phyloP scores from a whole-genome alignment of 169 alveolate genomes.

The Besnoitia besnoiti region DNA sequence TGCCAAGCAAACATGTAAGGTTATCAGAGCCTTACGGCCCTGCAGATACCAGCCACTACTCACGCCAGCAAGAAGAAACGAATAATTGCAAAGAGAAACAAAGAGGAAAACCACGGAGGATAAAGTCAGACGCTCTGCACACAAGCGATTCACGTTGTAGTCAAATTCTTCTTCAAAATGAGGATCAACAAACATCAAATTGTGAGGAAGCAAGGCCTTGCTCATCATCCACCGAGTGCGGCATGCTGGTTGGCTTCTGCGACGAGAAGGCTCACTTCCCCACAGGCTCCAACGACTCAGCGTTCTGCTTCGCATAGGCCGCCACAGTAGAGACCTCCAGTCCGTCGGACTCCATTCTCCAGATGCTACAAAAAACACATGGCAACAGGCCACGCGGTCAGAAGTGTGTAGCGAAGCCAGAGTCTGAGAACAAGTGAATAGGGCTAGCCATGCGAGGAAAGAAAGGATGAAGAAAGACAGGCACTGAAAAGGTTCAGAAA shows the following conservation, averaged over 20 bases:
- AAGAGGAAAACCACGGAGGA: neutral
- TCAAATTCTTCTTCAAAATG: neutral
- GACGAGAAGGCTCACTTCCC: no score
- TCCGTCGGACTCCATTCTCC: neutral
- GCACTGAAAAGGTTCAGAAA: neutral
- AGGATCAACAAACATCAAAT: neutral
- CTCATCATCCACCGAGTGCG: neutral
- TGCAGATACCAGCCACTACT: neutral
- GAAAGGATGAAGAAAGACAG: neutral
- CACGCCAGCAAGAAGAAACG: neutral
- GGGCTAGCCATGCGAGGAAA: neutral
- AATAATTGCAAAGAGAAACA: neutral
- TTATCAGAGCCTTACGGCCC: neutral
- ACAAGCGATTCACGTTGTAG: neutral
- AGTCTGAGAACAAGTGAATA: neutral
- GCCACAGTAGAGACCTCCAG: neutral
- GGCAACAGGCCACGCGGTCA: neutral
- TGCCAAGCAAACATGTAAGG: neutral
- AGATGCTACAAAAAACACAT: neutral
- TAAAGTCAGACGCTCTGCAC: neutral
- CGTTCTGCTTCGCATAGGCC: neutral
- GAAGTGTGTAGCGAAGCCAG: no score
- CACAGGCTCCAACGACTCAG: no score
- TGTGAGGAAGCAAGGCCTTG: neutral
- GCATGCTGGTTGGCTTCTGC: no score